Base-by-base conservation (phyloP, 2,329 filamentous ascomycete species). In the Aspergillus costaricaensis region DNA sequence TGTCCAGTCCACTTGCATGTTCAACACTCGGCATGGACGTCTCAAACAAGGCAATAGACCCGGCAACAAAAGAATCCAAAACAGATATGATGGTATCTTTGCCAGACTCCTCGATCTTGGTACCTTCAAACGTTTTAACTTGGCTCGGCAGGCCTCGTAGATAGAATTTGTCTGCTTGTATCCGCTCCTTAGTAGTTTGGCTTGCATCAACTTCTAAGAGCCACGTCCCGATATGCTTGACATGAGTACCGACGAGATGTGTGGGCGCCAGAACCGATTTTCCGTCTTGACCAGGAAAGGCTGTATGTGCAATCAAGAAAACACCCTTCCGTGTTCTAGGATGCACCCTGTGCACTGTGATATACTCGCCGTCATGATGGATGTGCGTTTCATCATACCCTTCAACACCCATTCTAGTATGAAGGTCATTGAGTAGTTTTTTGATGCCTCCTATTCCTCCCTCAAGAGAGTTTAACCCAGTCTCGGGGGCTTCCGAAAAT, bases 361-460 rank as follows among this genome's bases (percentile, higher is more conserved):
- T 90, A 73, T 96, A 97, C 75, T 99, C 91, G 58, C 91, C 90
- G 65, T 98, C 93, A 73, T 99, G 95, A 72, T 99, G 94, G 56
- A 99, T 92, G 71, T 97, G 94, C 7, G 92, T 96, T 76, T 99
- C 95, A 58, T 93, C 89, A 72, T 96, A 99, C 19, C 90, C 91
- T 65, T 98, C 92, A 72, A 92, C 91, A 64, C 95, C 95, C 95
- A 99, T 98, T 64, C 93, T 84, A 7, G 89, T 92, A 75, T 99
- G 96, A 53, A 99, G 94, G 71, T 94, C 88, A 75, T 99, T 99
- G 62, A 99, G 82, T 9, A 98, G 83, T 74, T 94, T 96, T 82
- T 96, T 96, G 72, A 98, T 84, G 30, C 90, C 88, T 39, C 91
- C 93, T 67, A 97, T 98, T 9, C 95, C 95, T 56, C 89, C 88